phyloP scores from a whole-genome alignment of 2,329 filamentous ascomycete genomes.

The Microsporum ferrugineum region DNA sequence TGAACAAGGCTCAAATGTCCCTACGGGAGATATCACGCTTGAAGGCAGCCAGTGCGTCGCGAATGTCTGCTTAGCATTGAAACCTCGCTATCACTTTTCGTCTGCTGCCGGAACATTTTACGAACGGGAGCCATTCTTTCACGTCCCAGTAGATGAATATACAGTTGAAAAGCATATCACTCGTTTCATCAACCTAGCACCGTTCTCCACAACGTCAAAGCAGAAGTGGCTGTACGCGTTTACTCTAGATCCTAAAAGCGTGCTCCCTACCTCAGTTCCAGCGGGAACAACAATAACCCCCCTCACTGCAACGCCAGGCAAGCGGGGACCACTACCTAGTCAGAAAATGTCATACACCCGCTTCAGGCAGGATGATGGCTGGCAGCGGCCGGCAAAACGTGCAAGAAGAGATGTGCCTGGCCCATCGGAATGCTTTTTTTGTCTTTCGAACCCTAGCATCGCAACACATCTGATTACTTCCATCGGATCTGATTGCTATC shows the following conservation, averaged over 20 bases:
- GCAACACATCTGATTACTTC: conserved; percentile 81
- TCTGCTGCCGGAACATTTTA: conserved; percentile 61
- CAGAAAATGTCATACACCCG: conserved; percentile 29
- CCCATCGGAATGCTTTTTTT: conserved; percentile 86
- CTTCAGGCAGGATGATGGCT: conserved; percentile 28
- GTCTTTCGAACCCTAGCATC: conserved; percentile 73
- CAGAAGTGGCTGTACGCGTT: conserved; percentile 56
- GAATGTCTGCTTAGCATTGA: conserved; percentile 64
- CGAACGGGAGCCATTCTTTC: conserved; percentile 87
- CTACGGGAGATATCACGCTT: conserved; percentile 44
- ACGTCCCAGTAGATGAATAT: conserved; percentile 43
- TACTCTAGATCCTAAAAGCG: conserved; percentile 52
- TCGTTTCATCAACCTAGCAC: conserved; percentile 79
- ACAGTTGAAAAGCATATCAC: conserved; percentile 55
- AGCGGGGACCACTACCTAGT: conserved; percentile 41
- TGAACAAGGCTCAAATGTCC: conserved; percentile 54
- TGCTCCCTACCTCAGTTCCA: conserved; percentile 51
- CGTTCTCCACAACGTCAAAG: conserved; percentile 63
- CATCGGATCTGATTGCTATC: conserved; percentile 75
- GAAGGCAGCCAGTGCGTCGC: conserved; percentile 56
- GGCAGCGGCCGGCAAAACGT: conserved; percentile 31
- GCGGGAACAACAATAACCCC: conserved; percentile 65
- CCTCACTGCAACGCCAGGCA: conserved; percentile 41
- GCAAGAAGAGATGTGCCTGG: conserved; percentile 43
- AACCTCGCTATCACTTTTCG: conserved; percentile 86